phyloP scores from a whole-genome alignment of 257 asterid species.

The Lithospermum erythrorhizon region DNA sequence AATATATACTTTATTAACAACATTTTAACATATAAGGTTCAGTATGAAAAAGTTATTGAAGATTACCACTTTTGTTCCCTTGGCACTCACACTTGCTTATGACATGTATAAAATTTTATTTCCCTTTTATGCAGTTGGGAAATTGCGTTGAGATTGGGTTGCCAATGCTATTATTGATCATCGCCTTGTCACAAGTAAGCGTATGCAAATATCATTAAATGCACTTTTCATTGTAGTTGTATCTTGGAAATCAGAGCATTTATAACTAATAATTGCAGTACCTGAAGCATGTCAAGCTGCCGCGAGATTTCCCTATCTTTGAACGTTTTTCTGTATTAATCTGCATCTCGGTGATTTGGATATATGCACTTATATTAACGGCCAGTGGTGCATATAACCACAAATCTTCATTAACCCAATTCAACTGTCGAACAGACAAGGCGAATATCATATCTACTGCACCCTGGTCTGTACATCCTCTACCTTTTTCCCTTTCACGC shows the following conservation, averaged over 20 bases:
- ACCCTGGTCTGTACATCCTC: constrained; percentile 53
- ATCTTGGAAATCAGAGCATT: constrained; percentile 21
- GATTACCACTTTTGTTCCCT: background rate
- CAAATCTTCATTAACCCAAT: constrained; percentile 45
- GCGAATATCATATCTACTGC: constrained; percentile 82
- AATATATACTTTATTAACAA: background rate
- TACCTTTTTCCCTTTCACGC: background rate
- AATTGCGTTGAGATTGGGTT: constrained; percentile 90
- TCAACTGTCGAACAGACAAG: constrained; percentile 78
- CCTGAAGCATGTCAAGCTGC: constrained; percentile 75
- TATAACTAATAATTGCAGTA: constrained; percentile 46
- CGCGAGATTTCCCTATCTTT: constrained; percentile 85
- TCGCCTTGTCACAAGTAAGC: constrained; percentile 78
- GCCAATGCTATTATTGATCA: constrained; percentile 77
- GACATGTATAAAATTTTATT: background rate
- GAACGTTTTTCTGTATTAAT: constrained; percentile 85
- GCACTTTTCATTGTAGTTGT: background rate
- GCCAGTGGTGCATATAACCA: constrained; percentile 84
- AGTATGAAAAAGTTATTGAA: background rate
- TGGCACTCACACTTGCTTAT: background rate
- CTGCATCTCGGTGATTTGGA: constrained; percentile 63
- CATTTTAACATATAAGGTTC: background rate
- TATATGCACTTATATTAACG: constrained; percentile 72
- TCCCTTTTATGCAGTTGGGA: constrained; percentile 58
- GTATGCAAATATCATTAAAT: background rate